A percentile compares a stretch with the other conserved stretches of the same genome.
These are phyloP conservation scores for Backusella tarrabulga DNA, from an alignment of 192 early-diverging fungal species.

Conservation along the genomic window DNA sequence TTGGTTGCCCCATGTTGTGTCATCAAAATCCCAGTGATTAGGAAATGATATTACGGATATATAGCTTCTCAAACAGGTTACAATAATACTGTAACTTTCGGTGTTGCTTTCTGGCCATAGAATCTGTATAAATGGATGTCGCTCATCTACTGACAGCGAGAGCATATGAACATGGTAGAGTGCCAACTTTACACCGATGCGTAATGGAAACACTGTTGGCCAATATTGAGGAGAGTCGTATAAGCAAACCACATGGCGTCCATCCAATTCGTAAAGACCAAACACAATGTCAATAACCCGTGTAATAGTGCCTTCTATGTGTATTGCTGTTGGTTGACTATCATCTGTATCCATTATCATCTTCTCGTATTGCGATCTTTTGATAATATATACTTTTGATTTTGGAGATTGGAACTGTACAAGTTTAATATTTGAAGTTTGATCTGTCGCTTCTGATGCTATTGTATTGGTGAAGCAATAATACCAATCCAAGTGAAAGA, in stretches of 20 bases:
- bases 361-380: neutral
- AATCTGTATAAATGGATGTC: neutral
- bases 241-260: neutral
- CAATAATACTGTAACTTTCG: neutral
- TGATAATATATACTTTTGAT: neutral
- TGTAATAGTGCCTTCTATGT: neutral
- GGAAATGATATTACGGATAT: neutral
- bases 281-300: neutral
- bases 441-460: neutral
- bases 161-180: neutral
- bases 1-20: neutral
- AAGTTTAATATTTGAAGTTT: neutral
- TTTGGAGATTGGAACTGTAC: neutral
- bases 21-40: neutral
- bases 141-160: neutral
- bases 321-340: neutral
- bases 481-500: neutral
- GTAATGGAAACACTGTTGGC: neutral
- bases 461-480: neutral
- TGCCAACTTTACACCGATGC: neutral
- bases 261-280: neutral
- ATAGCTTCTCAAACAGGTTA: neutral
- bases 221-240: neutral
- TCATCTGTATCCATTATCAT: neutral
- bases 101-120: neutral